Conservation (phyloP, 2,329 filamentous ascomycete genomes). For the Neonectria hederae region DNA sequence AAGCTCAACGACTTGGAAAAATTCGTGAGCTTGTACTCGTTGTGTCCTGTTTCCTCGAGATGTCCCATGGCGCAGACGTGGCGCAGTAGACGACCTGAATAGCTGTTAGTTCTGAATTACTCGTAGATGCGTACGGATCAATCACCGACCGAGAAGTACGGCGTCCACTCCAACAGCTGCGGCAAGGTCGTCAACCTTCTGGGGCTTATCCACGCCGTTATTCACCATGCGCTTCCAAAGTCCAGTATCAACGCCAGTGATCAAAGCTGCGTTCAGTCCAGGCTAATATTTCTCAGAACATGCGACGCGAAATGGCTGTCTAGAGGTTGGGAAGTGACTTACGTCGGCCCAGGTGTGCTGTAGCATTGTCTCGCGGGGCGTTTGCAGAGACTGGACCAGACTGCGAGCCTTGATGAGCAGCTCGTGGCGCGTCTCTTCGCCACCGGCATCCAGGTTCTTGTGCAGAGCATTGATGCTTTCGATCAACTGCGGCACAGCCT, state of each 20-base stretch:
- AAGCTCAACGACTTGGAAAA: slow-evolving; percentile 46
- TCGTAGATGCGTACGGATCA: background rate
- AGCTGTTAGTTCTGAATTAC: slow-evolving; percentile 12
- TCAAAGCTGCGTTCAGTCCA: slow-evolving; percentile 33
- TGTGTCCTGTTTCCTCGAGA: slow-evolving; percentile 43
- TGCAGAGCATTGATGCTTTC: background rate
- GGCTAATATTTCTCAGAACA: slow-evolving; percentile 19
- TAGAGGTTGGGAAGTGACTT: slow-evolving; percentile 4
- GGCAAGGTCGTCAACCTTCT: slow-evolving; percentile 45
- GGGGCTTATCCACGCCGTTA: slow-evolving; percentile 41
- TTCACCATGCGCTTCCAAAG: slow-evolving; percentile 47
- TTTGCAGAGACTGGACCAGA: slow-evolving; percentile 47
- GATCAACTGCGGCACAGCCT: background rate
- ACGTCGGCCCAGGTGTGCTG: slow-evolving; percentile 55
- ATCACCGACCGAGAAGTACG: slow-evolving; percentile 40
- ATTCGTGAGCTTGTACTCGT: slow-evolving; percentile 49
- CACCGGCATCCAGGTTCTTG: background rate
- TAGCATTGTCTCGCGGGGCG: slow-evolving; percentile 55
- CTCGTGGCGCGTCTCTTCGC: slow-evolving; percentile 37
- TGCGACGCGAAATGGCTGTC: too few species aligned
- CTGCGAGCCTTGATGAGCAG: slow-evolving; percentile 45
- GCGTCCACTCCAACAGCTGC: slow-evolving; percentile 39
- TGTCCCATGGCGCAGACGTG: slow-evolving; percentile 50
- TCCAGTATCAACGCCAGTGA: slow-evolving; percentile 46
- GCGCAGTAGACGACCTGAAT: slow-evolving; percentile 43